Evolutionary conservation across 192 early-diverging fungal species (phyloP).

Genomic region (Dispira simplex): DNA sequence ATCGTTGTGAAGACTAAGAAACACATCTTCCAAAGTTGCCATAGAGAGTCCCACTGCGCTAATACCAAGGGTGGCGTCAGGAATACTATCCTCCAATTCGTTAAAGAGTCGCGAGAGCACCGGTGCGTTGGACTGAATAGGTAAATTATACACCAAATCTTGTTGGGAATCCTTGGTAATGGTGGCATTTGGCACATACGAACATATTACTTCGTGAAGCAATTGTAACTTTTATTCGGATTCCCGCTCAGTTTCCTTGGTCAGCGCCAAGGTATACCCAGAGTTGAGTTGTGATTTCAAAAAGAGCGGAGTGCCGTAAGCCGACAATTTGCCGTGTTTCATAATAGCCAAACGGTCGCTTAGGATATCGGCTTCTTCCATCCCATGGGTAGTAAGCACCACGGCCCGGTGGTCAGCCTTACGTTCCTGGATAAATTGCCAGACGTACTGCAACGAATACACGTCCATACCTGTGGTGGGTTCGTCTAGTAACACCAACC

Average conservation of each 20-base stretch:
- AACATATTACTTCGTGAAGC: constrained; percentile 20
- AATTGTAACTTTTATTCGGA: background rate
- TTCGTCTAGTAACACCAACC: constrained; percentile 35
- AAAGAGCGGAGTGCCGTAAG: constrained; percentile 34
- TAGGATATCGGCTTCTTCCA: constrained; percentile 49
- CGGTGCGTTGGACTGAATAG: constrained; percentile 13
- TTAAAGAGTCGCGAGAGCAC: constrained; percentile 15
- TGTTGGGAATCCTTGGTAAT: constrained; percentile 18
- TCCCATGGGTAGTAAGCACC: constrained; percentile 41
- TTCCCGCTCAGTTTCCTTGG: constrained; percentile 15
- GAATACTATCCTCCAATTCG: constrained; percentile 16
- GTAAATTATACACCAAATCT: constrained; percentile 17
- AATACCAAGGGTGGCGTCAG: constrained; percentile 12
- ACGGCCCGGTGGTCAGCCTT: constrained; percentile 28
- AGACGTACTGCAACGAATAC: constrained; percentile 26
- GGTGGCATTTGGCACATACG: constrained; percentile 21
- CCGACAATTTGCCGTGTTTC: constrained; percentile 27
- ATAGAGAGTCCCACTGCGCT: constrained; percentile 23
- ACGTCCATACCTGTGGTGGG: constrained; percentile 45
- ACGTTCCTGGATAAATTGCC: constrained; percentile 33
- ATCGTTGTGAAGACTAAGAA: constrained; percentile 17
- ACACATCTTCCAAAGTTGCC: constrained; percentile 34
- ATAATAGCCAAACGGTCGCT: constrained; percentile 34
- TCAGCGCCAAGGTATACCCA: constrained; percentile 33
- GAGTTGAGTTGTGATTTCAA: constrained; percentile 38